phyloP scores from a whole-genome alignment of 2,329 filamentous ascomycete genomes.

The Trichophyton verrucosum region DNA sequence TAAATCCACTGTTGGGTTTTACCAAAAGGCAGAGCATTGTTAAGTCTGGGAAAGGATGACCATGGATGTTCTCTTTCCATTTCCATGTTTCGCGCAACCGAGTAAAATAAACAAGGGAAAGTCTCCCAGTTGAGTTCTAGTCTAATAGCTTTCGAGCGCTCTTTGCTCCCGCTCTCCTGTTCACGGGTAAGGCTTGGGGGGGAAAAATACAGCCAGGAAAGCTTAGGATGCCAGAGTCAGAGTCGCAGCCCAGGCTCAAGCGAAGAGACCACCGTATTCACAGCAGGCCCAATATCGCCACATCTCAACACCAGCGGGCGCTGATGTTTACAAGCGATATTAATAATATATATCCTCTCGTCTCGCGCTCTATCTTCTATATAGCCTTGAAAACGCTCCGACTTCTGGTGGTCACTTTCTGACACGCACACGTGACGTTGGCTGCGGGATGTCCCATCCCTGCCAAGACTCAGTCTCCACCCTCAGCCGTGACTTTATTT shows the following conservation, averaged over 20 bases:
- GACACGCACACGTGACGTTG: neutral
- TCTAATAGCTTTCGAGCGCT: too few relatives aligned
- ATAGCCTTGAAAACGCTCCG: neutral
- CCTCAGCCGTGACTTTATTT: neutral
- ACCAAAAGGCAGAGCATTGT: neutral
- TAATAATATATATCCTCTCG: neutral
- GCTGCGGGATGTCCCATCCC: neutral
- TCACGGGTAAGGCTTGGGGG: too few relatives aligned
- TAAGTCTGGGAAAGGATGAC: neutral
- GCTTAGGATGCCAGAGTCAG: too few relatives aligned
- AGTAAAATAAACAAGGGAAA: too few relatives aligned
- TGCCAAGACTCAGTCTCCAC: neutral
- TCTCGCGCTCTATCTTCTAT: neutral
- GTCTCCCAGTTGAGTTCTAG: too few relatives aligned
- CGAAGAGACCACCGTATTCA: too few relatives aligned
- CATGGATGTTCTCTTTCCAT: neutral
- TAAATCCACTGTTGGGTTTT: neutral
- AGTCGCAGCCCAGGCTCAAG: too few relatives aligned
- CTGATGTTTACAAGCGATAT: neutral
- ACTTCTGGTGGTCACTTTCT: neutral
- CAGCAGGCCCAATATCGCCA: neutral
- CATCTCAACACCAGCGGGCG: neutral
- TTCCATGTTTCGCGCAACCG: neutral
- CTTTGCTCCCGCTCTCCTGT: too few relatives aligned
- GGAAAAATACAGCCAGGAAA: too few relatives aligned